Conservation (phyloP, 2,329 filamentous ascomycete species). For the Curvularia sp. region DNA sequence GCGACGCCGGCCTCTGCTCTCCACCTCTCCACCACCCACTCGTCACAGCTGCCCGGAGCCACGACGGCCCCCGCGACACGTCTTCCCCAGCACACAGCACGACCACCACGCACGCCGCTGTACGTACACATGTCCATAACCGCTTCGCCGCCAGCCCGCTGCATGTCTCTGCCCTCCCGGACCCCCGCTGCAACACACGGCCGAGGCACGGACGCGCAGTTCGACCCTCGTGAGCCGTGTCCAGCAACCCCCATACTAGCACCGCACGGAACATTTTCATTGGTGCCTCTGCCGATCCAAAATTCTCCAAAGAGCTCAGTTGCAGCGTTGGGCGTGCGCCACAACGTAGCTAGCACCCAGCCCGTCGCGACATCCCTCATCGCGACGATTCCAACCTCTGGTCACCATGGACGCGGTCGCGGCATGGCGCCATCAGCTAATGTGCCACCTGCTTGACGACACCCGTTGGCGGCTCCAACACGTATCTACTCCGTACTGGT, state of each 20-base stretch:
- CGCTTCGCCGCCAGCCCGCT: constrained; percentile 23
- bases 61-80: constrained; percentile 8
- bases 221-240: constrained; percentile 29
- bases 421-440: constrained; percentile 22
- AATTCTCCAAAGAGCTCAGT: constrained; percentile 26
- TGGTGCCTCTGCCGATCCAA: constrained; percentile 35
- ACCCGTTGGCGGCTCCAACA: constrained; percentile 16
- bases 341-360: constrained; percentile 16
- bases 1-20: constrained; percentile 21
- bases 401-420: constrained; percentile 10
- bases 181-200: constrained; percentile 38
- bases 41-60: constrained; percentile 32
- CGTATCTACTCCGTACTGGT: no score
- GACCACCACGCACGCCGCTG: constrained; percentile 12
- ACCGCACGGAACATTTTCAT: constrained; percentile 20
- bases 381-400: constrained; percentile 21
- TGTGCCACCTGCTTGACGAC: constrained; percentile 13
- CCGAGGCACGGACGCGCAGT: constrained; percentile 28
- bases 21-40: constrained; percentile 19
- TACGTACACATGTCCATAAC: constrained; percentile 17
- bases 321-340: constrained; percentile 28
- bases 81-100: constrained; percentile 11
- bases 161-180: constrained; percentile 34
- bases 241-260: constrained; percentile 16
- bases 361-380: constrained; percentile 23